Conservation (phyloP, 768 basidiomycete species). For the Leccinum subtestaceum region DNA sequence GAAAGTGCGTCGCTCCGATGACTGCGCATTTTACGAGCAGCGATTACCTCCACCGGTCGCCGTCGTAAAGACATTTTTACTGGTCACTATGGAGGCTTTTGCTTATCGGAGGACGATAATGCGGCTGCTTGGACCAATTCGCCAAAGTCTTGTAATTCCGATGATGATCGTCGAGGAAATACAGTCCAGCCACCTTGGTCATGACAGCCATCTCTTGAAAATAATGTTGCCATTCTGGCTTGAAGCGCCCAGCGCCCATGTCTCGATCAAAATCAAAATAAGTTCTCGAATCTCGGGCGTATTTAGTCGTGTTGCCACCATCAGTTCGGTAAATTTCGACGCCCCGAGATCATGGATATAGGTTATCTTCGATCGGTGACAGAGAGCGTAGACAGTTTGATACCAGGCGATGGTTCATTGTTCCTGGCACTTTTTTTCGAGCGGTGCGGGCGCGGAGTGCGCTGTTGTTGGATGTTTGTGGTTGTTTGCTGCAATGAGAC, state of each 20-base stretch:
- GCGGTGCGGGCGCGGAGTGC: background rate
- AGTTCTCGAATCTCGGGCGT: background rate
- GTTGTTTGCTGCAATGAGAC: background rate
- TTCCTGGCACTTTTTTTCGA: background rate
- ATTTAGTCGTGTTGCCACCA: background rate
- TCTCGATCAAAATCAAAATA: background rate
- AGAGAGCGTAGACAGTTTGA: background rate
- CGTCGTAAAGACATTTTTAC: background rate
- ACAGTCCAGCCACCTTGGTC: background rate
- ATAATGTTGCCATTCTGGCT: background rate
- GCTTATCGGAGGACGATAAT: background rate
- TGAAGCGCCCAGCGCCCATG: background rate
- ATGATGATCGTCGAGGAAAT: background rate
- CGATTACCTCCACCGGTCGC: background rate
- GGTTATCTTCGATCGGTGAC: background rate
- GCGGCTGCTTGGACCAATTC: background rate
- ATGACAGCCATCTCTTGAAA: conserved; percentile 3
- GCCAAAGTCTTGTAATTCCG: background rate
- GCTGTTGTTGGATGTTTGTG: background rate
- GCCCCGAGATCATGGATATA: background rate
- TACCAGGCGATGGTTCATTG: background rate
- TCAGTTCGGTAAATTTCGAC: background rate
- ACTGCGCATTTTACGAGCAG: background rate
- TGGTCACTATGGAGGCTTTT: background rate
- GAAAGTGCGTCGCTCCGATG: background rate